Conservation (phyloP, 768 basidiomycete species). For the Mrakia gelida region DNA sequence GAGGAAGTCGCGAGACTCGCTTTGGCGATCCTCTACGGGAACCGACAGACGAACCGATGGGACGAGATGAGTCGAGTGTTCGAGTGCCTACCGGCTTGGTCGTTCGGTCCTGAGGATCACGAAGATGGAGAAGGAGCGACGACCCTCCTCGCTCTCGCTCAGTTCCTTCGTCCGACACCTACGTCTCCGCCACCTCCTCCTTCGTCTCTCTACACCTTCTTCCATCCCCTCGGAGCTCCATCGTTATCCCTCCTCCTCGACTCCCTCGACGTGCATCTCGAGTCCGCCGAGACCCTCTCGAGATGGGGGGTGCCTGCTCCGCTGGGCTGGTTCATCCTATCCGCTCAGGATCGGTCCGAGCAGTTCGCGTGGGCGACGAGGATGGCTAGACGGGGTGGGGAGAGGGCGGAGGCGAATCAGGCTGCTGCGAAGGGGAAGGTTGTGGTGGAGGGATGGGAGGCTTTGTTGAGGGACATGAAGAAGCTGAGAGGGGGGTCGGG, state of each 20-base stretch:
- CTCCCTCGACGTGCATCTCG: conserved; percentile 86
- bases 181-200: conserved; percentile 56
- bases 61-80: conserved; percentile 83
- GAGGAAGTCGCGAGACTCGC: conserved; percentile 80
- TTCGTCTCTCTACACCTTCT: conserved; percentile 71
- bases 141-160: conserved; percentile 71
- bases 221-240: conserved; percentile 67
- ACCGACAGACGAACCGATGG: conserved; percentile 63
- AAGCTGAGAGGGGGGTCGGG: conserved; percentile 65
- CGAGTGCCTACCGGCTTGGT: conserved; percentile 94
- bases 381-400: conserved; percentile 49
- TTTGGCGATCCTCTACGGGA: conserved; percentile 83
- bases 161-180: conserved; percentile 72
- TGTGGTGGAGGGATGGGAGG: conserved; percentile 72
- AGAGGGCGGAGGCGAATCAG: conserved; percentile 30
- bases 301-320: conserved; percentile 81
- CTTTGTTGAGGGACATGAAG: conserved; percentile 83
- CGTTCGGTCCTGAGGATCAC: conserved; percentile 51
- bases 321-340: conserved; percentile 85
- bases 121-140: conserved; percentile 74
- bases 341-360: conserved; percentile 58
- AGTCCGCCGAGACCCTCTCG: conserved; percentile 84
- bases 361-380: conserved; percentile 82
- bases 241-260: conserved; percentile 80
- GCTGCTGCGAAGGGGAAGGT: conserved; percentile 51